Conservation (phyloP, 2,329 filamentous ascomycete genomes). For the Colletotrichum incanum region DNA sequence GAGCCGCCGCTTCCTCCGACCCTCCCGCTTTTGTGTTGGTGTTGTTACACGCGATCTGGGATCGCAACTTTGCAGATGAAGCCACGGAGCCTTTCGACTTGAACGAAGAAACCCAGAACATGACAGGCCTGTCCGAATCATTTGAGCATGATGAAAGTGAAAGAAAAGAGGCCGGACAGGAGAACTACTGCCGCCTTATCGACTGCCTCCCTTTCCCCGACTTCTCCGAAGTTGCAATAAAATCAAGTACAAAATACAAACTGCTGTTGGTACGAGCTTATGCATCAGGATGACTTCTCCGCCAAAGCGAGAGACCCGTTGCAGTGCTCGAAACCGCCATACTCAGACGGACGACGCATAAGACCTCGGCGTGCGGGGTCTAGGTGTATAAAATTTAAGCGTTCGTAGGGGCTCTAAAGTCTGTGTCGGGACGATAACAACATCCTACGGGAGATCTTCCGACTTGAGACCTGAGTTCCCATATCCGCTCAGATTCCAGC, state of each 20-base stretch:
- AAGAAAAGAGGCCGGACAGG: conserved; percentile 11
- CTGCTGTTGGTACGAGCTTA: conserved; percentile 6
- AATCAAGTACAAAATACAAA: conserved; percentile 32
- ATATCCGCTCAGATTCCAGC: conserved; percentile 59
- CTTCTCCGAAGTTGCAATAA: neutral
- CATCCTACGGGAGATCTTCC: conserved; percentile 50
- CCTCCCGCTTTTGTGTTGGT: neutral
- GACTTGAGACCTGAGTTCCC: conserved; percentile 57
- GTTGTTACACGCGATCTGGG: conserved; percentile 36
- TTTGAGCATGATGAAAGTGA: neutral
- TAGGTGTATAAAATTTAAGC: neutral
- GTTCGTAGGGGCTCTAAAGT: neutral
- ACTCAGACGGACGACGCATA: conserved; percentile 31
- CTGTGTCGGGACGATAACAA: conserved; percentile 7
- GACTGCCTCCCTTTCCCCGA: neutral
- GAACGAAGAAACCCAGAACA: conserved; percentile 10
- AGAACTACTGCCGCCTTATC: conserved; percentile 24
- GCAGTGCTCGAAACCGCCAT: conserved; percentile 21
- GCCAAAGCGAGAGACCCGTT: conserved; percentile 36
- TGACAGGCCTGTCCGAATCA: neutral
- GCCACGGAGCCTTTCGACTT: neutral
- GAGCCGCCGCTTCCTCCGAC: neutral
- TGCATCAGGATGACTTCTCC: conserved; percentile 40
- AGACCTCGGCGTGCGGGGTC: conserved; percentile 1
- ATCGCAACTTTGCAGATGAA: conserved; percentile 37